phyloP scores from a whole-genome alignment of 1,139 yeast genomes.

The Scheffersomyces insectosa region DNA sequence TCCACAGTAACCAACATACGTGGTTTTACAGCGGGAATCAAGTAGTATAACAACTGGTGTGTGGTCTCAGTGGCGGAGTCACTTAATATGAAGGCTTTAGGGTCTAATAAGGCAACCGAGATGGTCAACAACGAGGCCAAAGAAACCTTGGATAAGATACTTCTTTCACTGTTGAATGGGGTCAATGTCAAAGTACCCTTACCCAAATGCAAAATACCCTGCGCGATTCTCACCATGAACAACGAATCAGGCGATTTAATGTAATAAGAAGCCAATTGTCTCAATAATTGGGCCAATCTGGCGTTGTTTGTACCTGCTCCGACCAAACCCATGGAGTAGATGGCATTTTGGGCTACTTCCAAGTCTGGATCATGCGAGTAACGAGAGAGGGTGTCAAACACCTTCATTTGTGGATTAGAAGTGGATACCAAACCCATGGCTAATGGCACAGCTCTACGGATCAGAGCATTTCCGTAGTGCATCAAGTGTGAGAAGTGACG shows the following conservation, averaged over 20 bases:
- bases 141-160: conserved; percentile 82
- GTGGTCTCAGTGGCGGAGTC: conserved; percentile 59
- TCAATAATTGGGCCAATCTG: conserved; percentile 89
- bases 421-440: conserved; percentile 96
- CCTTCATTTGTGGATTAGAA: conserved; percentile 96
- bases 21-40: conserved; percentile 89
- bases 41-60: conserved; percentile 75
- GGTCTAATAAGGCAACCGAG: conserved; percentile 81
- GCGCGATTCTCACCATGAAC: conserved; percentile 92
- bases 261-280: conserved; percentile 94
- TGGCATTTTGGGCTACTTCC: conserved; percentile 93
- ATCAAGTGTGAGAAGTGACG: conserved; percentile 96
- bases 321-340: conserved; percentile 95
- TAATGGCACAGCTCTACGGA: conserved; percentile 92
- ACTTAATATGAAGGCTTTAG: conserved; percentile 63
- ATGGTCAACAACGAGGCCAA: conserved; percentile 89
- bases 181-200: conserved; percentile 90
- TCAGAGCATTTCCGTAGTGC: conserved; percentile 95
- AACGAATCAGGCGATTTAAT: conserved; percentile 87
- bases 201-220: conserved; percentile 93
- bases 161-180: conserved; percentile 89
- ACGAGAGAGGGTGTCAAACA: conserved; percentile 92
- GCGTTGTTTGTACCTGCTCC: conserved; percentile 99
- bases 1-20: conserved; percentile 92
- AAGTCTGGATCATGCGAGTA: conserved; percentile 94